Evolutionary conservation across 2,329 filamentous ascomycete genomes (phyloP).

Genomic region (Emmonsia crescens): DNA sequence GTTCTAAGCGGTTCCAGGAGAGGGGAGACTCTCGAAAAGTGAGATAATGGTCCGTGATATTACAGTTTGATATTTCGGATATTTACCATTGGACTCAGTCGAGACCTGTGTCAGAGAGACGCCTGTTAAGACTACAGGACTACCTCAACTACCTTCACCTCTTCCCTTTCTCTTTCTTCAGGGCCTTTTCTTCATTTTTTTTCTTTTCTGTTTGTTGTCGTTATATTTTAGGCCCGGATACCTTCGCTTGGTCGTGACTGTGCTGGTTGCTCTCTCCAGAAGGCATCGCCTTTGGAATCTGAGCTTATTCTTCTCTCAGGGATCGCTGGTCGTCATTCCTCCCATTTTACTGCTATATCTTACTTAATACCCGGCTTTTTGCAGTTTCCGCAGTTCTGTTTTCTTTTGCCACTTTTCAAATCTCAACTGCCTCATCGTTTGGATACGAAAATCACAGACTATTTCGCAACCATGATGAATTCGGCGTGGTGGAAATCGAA

Average conservation of each 20-base stretch:
- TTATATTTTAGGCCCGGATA: constrained; percentile 4
- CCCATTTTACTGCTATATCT: neutral
- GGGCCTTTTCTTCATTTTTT: neutral
- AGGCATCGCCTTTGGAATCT: constrained; percentile 6
- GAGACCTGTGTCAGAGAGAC: neutral
- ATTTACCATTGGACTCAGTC: neutral
- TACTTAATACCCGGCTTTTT: neutral
- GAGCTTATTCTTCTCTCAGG: constrained; percentile 6
- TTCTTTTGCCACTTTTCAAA: neutral
- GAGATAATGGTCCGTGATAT: constrained; percentile 4
- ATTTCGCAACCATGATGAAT: constrained; percentile 10
- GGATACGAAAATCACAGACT: neutral
- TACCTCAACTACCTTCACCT: neutral
- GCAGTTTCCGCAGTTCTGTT: neutral
- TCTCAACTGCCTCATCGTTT: neutral
- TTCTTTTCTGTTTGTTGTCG: neutral
- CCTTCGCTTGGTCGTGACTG: constrained; percentile 10
- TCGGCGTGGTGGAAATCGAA: constrained; percentile 37
- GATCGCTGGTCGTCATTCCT: constrained; percentile 21
- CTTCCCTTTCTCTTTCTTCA: neutral
- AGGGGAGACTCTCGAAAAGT: neutral
- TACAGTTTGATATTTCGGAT: constrained; percentile 5
- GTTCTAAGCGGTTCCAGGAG: neutral
- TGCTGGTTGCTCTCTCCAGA: neutral
- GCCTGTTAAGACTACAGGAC: neutral